Conservation (phyloP, 805 yeast species). For the Candida sphagnicola region DNA sequence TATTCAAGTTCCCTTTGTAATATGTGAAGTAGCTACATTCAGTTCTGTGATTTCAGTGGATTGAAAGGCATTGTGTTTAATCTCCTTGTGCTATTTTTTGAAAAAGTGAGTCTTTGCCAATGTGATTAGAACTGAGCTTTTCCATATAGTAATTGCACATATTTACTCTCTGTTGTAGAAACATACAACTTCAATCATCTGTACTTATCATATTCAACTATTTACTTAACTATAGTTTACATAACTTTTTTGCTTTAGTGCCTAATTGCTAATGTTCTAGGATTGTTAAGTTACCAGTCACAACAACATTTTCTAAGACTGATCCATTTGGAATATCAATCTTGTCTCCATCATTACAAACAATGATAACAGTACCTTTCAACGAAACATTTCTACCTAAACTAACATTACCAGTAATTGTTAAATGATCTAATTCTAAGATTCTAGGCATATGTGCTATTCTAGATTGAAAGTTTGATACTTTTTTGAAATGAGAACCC, state of each 20-base stretch:
- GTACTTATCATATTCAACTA: background rate
- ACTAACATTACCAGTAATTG: conserved; percentile 93
- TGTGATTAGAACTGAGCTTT: too few species aligned
- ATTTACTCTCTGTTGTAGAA: too few species aligned
- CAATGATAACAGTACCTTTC: conserved; percentile 96
- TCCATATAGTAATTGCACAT: too few species aligned
- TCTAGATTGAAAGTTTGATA: conserved; percentile 82
- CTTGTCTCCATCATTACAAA: conserved; percentile 93
- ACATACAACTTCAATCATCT: background rate
- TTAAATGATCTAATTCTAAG: conserved; percentile 93
- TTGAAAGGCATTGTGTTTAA: too few species aligned
- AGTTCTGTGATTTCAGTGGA: too few species aligned
- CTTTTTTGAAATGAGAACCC: conserved; percentile 96
- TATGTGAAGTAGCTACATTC: too few species aligned
- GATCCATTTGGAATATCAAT: conserved; percentile 98
- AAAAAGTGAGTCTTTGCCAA: too few species aligned
- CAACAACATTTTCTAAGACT: conserved; percentile 90
- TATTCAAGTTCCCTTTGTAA: background rate
- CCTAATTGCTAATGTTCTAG: conserved; percentile 63
- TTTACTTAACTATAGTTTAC: background rate
- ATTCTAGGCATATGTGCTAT: conserved; percentile 95
- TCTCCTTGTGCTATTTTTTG: too few species aligned
- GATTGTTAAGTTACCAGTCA: conserved; percentile 93
- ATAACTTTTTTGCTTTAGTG: background rate
- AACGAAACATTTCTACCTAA: conserved; percentile 87